Evolutionary conservation across 2,329 filamentous ascomycete genomes (phyloP).

Genomic region (Ophiostoma piceae): DNA sequence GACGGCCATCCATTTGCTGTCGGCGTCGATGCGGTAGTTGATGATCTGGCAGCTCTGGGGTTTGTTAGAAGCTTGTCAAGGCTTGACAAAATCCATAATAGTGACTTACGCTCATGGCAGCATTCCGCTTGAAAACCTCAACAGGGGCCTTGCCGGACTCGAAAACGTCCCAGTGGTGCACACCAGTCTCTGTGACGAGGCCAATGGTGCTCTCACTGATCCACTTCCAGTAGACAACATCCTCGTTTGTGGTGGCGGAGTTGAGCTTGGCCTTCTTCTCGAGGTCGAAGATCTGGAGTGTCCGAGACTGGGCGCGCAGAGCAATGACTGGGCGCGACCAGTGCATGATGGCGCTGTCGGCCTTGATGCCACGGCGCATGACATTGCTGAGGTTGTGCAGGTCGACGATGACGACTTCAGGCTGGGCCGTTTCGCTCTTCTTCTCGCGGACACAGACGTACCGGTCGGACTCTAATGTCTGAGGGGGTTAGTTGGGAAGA

Average conservation of each 20-base stretch:
- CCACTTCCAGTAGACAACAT: constrained; percentile 99
- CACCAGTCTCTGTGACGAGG: constrained; percentile 80
- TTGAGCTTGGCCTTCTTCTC: constrained; percentile 92
- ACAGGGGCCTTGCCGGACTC: constrained; percentile 74
- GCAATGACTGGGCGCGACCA: constrained; percentile 95
- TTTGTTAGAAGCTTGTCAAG: neutral
- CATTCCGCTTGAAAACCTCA: constrained; percentile 92
- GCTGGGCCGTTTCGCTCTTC: constrained; percentile 73
- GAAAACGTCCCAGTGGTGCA: constrained; percentile 98
- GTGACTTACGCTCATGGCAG: constrained; percentile 70
- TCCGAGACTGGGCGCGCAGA: constrained; percentile 87
- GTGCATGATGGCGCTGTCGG: constrained; percentile 99
- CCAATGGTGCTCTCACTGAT: constrained; percentile 84
- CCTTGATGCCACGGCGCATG: constrained; percentile 91
- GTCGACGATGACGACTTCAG: constrained; percentile 95
- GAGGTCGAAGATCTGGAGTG: constrained; percentile 96
- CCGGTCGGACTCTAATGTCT: constrained; percentile 97
- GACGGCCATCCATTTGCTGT: constrained; percentile 97
- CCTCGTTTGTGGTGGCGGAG: constrained; percentile 92
- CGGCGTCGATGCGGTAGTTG: constrained; percentile 94
- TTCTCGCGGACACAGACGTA: constrained; percentile 97
- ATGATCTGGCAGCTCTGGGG: constrained; percentile 91
- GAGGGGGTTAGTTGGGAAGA: constrained; percentile 25
- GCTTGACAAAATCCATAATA: neutral
- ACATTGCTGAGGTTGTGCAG: constrained; percentile 97